Base-by-base conservation (phyloP, 1,284 basidiomycete species). In the Rhodofomes roseus region DNA sequence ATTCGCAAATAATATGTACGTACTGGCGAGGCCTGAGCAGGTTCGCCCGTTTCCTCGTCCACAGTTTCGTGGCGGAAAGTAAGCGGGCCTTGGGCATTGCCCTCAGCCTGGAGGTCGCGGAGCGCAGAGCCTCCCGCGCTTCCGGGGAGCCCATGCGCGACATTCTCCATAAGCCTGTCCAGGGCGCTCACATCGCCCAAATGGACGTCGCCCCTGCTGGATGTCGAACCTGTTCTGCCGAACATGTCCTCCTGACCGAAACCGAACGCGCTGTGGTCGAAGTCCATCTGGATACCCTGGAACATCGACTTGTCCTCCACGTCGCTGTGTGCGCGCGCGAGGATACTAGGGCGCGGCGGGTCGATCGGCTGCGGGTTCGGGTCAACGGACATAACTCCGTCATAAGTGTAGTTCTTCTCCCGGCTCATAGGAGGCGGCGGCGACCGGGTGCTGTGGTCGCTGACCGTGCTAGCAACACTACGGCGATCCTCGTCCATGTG, bases 171-270 rank as follows among this genome's bases (percentile, higher is more conserved):
- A 39, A 93, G 77, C 59, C 86, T 76, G 68, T 93, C 91, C 54
- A 93, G 77, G 4, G 90, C 90, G 64, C 87, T 90, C 81, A 90
- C 88, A 57, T 90, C 87, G 60, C 83, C 81, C 12, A 90, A 80
- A 64, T 86, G 81, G 16, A 74, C 56, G 46, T 60, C 50, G 44
- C 63, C 61, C 18, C 71, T 52, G 18, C 14, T 20, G 27, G 50
- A 50, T 27, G 43, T 8, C 20, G 43, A 44, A 20, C 43, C 43
- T 18, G 20, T 20, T 18, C 60, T 54, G 29, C 53, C 51, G 51
- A 60, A 60, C 59, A 61, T 61, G 9, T 58, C 63, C 20, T 63
- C 59, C 18, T 61, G 62, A 20, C 61, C 66, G 4, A 64, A 44
- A n/a, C 54, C 63, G 52, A 66, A 66, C 1, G 36, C 54, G 14